Conservation (phyloP, 495 filamentous ascomycete species). For the Hypoxylon intermedium region DNA sequence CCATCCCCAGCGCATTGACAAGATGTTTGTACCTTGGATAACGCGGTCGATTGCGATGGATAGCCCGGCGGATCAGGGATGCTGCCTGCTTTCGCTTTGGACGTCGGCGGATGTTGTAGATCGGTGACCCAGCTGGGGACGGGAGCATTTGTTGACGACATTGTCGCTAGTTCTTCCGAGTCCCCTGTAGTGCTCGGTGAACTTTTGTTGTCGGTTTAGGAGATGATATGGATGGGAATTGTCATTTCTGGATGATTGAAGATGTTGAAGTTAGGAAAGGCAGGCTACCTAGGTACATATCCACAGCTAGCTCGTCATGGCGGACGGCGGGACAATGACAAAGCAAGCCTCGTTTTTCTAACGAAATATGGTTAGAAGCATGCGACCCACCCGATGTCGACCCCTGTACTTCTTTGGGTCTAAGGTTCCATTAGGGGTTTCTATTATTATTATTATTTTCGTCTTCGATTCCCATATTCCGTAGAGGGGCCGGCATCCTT, state of each 20-base stretch:
- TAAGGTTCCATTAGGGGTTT: conserved; percentile 20
- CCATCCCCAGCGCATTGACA: neutral
- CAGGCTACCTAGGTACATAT: neutral
- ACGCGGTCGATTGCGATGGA: conserved; percentile 59
- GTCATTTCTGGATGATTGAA: too few species aligned
- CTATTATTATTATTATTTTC: neutral
- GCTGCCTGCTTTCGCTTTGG: conserved; percentile 61
- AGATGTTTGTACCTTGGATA: conserved; percentile 59
- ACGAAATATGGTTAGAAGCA: too few species aligned
- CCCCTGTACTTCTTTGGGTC: too few species aligned
- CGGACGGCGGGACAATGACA: conserved; percentile 20
- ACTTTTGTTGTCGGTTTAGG: neutral
- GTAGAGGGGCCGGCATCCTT: conserved; percentile 78
- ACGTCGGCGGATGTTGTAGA: conserved; percentile 69
- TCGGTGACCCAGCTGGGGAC: conserved; percentile 81
- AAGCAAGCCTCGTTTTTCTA: conserved; percentile 7
- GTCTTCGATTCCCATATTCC: conserved; percentile 67
- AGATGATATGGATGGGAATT: too few species aligned
- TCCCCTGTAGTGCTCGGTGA: too few species aligned
- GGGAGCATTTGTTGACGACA: conserved; percentile 30
- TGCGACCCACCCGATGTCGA: too few species aligned
- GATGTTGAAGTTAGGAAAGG: conserved; percentile 1
- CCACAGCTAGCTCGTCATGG: conserved; percentile 12
- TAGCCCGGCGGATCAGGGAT: conserved; percentile 91
- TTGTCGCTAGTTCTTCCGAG: neutral